Evolutionary conservation across 257 asterid genomes (phyloP).

Genomic region (Petunia secreta): DNA sequence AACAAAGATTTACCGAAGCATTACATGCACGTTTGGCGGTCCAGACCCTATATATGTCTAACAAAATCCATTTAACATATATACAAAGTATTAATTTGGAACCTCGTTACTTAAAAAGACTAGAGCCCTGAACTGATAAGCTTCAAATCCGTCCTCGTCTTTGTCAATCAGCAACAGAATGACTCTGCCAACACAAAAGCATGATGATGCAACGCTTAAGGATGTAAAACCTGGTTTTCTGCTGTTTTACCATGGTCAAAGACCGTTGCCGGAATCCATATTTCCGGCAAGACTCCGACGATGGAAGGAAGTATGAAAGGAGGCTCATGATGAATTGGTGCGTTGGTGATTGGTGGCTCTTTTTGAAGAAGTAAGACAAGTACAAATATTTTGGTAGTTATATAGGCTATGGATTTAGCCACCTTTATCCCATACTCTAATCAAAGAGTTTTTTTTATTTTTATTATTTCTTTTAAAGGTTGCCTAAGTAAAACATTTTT

Average conservation of each 20-base stretch:
- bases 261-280: slow-evolving; percentile 38
- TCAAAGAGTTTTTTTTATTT: not conserved
- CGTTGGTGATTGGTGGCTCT: not conserved
- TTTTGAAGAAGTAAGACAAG: not conserved
- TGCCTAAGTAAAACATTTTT: no score
- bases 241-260: slow-evolving; percentile 38
- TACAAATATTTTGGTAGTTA: slow-evolving; percentile 1
- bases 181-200: slow-evolving; percentile 49
- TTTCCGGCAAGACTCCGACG: slow-evolving; percentile 32
- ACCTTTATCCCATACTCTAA: not conserved
- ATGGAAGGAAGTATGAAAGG: slow-evolving; percentile 18
- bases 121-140: no score
- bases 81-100: not conserved
- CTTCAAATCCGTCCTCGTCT: no score
- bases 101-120: not conserved
- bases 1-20: not conserved
- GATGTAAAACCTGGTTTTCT: slow-evolving; percentile 49
- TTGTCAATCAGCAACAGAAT: slow-evolving; percentile 34
- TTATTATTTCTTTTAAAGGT: not conserved
- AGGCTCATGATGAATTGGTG: not conserved
- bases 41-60: no score
- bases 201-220: slow-evolving; percentile 47
- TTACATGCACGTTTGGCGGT: no score
- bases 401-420: not conserved
- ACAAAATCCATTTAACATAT: no score